Percentiles rank a stretch among this genome's conserved stretches.
Conservation (phyloP, 2,329 filamentous ascomycete genomes). For the Amphichorda felina region DNA sequence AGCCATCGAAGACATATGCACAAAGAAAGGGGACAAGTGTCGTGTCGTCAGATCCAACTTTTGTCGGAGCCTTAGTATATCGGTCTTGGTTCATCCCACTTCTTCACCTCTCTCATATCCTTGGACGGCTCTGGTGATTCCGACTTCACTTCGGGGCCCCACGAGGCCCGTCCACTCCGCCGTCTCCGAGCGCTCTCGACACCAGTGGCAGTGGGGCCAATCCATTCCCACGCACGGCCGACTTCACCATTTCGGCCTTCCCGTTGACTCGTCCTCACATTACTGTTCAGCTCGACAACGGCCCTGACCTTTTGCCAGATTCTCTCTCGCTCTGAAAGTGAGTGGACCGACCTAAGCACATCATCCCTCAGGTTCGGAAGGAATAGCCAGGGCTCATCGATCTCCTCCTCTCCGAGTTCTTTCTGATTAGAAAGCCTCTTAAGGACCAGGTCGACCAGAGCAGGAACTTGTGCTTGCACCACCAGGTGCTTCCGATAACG, state of each 20-base stretch:
- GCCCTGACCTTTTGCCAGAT: constrained; percentile 75
- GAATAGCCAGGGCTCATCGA: constrained; percentile 70
- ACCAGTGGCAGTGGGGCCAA: constrained; percentile 40
- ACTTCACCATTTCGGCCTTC: constrained; percentile 54
- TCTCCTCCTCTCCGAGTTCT: constrained; percentile 55
- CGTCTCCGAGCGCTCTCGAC: constrained; percentile 32
- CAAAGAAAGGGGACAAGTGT: not conserved
- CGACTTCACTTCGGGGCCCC: constrained; percentile 23
- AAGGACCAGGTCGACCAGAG: constrained; percentile 73
- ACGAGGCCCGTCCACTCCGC: constrained; percentile 40
- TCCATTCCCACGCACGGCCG: constrained; percentile 59
- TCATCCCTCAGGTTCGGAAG: constrained; percentile 87
- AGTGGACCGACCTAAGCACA: constrained; percentile 73
- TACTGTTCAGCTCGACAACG: constrained; percentile 88
- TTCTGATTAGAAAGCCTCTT: constrained; percentile 76
- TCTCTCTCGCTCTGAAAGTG: constrained; percentile 59
- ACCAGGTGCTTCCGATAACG: constrained; percentile 50
- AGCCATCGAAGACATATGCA: not conserved
- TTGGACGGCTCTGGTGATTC: constrained; percentile 18
- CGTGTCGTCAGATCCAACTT: not conserved
- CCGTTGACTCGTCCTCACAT: constrained; percentile 67
- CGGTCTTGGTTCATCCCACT: constrained; percentile 29
- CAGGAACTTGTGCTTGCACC: constrained; percentile 63
- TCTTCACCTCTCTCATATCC: constrained; percentile 16
- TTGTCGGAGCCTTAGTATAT: constrained; percentile 19